Base-by-base conservation (phyloP, 495 filamentous ascomycete genomes). In the Aspergillus hancockii region DNA sequence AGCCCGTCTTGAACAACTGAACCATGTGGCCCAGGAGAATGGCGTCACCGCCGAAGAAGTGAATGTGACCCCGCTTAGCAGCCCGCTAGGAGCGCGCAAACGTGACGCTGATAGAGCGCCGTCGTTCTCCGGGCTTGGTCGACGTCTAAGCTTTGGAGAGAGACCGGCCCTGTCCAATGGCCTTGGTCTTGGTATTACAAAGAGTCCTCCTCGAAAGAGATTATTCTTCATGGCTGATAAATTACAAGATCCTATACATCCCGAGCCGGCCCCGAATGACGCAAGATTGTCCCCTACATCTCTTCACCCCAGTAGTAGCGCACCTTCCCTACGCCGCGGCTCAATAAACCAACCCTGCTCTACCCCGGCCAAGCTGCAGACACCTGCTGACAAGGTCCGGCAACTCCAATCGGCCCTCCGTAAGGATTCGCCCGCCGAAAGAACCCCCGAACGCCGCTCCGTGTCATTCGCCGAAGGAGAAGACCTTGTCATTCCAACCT, bases 161-260 rank as follows among this genome's bases (percentile, higher is more conserved):
- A 57, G 43, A 30, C 49, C 59, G 5, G 58, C 62, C 25, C 31
- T 45, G 18, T 54, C 58, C 6, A 57, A 60, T 36, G 63, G 69
- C n/a, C 47, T 76, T 18, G 71, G 70, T 9, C 41, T 76, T 13
- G 70, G 71, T 13, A 71, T 74, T 7, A 72, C 71, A 0, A 54
- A 55, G 38, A 76, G 67, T 34, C 71, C 73, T 16, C 40, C 60
- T 12, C 55, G 52, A 41, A 68, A 65, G 32, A 51, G 59, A n/a
- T 45, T 45, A 0, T 49, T 54, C 6, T 3, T 52, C 0, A 19
- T 58, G 9, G 43, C 43, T 28, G 18, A 58, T 40, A 31, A 56
- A 1, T 65, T 59, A 2, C 61, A 62, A 47, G 57, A 60, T 13
- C 57, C 59, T 6, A 32, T 52, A 16, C 19, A 43, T 22, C 55